These are phyloP conservation scores for Colletotrichum limetticola DNA, from an alignment of 2,329 filamentous ascomycete genomes.

Conservation along the genomic window DNA sequence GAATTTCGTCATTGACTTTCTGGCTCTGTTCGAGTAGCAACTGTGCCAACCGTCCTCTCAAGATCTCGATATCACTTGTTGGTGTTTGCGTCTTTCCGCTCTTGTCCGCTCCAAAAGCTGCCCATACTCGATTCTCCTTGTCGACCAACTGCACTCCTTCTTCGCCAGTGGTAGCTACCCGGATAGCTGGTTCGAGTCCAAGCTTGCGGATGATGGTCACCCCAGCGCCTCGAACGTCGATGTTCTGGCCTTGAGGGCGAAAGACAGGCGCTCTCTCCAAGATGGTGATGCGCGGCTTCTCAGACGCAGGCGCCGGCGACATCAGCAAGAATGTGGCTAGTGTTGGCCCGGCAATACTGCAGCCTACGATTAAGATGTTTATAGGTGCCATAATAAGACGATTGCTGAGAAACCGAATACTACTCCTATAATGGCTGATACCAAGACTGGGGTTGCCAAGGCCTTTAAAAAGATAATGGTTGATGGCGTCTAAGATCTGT, in stretches of 20 bases:
- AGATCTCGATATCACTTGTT: slow-evolving; percentile 69
- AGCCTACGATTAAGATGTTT: slow-evolving; percentile 44
- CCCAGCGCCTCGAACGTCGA: slow-evolving; percentile 50
- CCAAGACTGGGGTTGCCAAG: not conserved
- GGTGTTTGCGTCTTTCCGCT: slow-evolving; percentile 55
- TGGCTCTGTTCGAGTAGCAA: slow-evolving; percentile 57
- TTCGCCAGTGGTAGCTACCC: slow-evolving; percentile 49
- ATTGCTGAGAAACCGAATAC: not conserved
- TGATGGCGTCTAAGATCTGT: not conserved
- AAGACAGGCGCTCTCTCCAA: slow-evolving; percentile 48
- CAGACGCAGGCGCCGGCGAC: not conserved
- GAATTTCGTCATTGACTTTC: slow-evolving; percentile 17
- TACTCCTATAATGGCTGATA: rapidly evolving
- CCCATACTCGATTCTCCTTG: slow-evolving; percentile 47
- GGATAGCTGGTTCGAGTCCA: slow-evolving; percentile 49
- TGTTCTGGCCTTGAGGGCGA: slow-evolving; percentile 44
- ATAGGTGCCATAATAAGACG: slow-evolving; percentile 23
- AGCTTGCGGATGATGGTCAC: slow-evolving; percentile 51
- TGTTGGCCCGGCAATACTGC: slow-evolving; percentile 45
- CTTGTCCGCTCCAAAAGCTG: slow-evolving; percentile 50
- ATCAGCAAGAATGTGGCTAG: slow-evolving; percentile 37
- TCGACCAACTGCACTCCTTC: slow-evolving; percentile 59
- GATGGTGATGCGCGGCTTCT: slow-evolving; percentile 46
- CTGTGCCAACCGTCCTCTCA: slow-evolving; percentile 63
- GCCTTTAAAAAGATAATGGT: not conserved